phyloP scores from a whole-genome alignment of 2,329 filamentous ascomycete genomes.

The Trichophyton verrucosum region DNA sequence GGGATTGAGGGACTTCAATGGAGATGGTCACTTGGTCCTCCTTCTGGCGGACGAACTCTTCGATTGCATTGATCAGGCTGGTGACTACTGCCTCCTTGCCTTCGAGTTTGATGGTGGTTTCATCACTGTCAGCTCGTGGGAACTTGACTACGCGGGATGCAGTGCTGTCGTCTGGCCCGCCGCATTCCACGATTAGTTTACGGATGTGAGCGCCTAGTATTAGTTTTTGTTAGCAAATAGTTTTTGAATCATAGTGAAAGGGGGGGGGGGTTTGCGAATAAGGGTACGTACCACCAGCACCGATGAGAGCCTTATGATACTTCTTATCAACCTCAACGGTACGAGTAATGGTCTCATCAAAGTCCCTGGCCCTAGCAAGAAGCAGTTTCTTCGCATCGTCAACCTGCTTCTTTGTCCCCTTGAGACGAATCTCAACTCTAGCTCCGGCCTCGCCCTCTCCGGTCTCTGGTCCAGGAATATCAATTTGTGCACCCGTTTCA shows the following conservation, averaged over 20 bases:
- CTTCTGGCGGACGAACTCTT: conserved; percentile 68
- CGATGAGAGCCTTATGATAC: conserved; percentile 82
- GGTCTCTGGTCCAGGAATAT: conserved; percentile 72
- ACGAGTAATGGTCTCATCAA: conserved; percentile 77
- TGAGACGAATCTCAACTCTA: conserved; percentile 76
- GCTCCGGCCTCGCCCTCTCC: conserved; percentile 52
- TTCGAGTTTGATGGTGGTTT: conserved; percentile 75
- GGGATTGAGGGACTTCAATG: conserved; percentile 73
- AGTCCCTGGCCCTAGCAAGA: conserved; percentile 71
- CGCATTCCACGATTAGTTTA: conserved; percentile 73
- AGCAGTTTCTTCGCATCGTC: conserved; percentile 83
- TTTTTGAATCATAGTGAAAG: not conserved
- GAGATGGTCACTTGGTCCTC: conserved; percentile 69
- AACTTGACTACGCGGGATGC: conserved; percentile 89
- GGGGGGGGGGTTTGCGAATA: too few species aligned
- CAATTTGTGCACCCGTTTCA: conserved; percentile 74
- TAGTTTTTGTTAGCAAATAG: conserved; percentile 28
- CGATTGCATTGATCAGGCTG: conserved; percentile 71
- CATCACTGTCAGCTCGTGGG: conserved; percentile 73
- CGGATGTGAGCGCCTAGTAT: conserved; percentile 63
- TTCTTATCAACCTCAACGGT: conserved; percentile 88
- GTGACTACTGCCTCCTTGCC: conserved; percentile 74
- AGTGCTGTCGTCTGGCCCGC: conserved; percentile 75
- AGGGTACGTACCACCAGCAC: conserved; percentile 59
- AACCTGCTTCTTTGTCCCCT: conserved; percentile 84